These are phyloP conservation scores for Xylaria cubensis DNA, from an alignment of 495 filamentous ascomycete genomes.

Conservation along the genomic window DNA sequence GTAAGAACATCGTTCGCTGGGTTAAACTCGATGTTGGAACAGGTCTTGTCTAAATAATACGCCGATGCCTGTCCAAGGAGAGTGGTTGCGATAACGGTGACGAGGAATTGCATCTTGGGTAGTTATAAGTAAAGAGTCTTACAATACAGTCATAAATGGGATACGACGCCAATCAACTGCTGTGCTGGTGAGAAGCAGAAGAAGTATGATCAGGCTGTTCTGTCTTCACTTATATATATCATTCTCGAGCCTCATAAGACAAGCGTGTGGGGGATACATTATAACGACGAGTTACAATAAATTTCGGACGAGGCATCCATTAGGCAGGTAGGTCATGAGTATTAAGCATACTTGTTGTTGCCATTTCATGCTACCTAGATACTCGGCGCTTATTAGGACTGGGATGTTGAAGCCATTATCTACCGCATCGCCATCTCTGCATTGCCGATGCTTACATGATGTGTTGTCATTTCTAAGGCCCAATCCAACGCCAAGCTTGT, in stretches of 20 bases:
- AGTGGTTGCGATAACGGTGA: neutral
- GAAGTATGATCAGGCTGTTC: neutral
- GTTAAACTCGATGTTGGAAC: neutral
- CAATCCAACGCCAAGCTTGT: neutral
- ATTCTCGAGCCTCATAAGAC: neutral
- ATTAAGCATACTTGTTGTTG: neutral
- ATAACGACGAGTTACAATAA: neutral
- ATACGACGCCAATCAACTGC: neutral
- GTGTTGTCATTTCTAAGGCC: neutral
- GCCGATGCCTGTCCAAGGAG: neutral
- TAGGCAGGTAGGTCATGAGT: neutral
- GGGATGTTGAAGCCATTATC: neutral
- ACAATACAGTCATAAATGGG: neutral
- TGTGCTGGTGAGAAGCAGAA: neutral
- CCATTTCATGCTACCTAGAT: neutral
- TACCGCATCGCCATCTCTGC: neutral
- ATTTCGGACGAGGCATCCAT: neutral
- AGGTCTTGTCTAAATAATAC: constrained; percentile 1
- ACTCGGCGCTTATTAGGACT: neutral
- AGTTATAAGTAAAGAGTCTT: neutral
- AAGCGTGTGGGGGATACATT: neutral
- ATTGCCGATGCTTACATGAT: constrained; percentile 4
- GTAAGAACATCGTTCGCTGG: neutral
- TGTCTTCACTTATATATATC: neutral
- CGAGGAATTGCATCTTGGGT: neutral